Percentiles rank a stretch among this genome's conserved stretches.
These are phyloP conservation scores for Sclerospora graminicola DNA, from an alignment of 352 stramenopile species.

Conservation along the genomic window DNA sequence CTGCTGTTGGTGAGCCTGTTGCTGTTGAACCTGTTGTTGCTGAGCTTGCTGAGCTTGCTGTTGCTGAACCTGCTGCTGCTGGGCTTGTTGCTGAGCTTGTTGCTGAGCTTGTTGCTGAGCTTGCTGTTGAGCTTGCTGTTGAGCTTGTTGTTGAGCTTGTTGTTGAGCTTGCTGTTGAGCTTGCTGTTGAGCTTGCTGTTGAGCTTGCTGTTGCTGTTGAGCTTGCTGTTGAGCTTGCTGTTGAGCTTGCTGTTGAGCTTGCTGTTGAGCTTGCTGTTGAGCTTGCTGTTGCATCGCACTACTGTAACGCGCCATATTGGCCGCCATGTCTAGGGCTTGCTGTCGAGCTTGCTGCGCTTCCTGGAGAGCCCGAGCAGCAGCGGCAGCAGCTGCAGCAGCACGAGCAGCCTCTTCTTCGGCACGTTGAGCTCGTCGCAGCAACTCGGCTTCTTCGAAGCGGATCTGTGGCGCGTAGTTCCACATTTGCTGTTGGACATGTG, in stretches of 20 bases:
- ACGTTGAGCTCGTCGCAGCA: slow-evolving; percentile 52
- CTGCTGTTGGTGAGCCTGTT: slow-evolving; percentile 27
- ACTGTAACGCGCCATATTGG: slow-evolving; percentile 60
- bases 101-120: slow-evolving; percentile 14
- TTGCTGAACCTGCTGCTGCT: slow-evolving; percentile 13
- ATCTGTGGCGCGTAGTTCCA: slow-evolving; percentile 67
- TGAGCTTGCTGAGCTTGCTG: background rate
- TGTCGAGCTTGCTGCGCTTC: slow-evolving; percentile 68
- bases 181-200: slow-evolving; percentile 11
- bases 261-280: slow-evolving; percentile 32
- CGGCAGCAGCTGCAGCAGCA: slow-evolving; percentile 53
- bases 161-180: slow-evolving; percentile 26
- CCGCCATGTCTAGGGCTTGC: slow-evolving; percentile 77
- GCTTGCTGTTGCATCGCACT: slow-evolving; percentile 60
- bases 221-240: slow-evolving; percentile 22
- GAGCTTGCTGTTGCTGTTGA: background rate
- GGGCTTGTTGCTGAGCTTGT: slow-evolving; percentile 24
- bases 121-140: slow-evolving; percentile 44
- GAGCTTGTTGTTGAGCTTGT: slow-evolving; percentile 33
- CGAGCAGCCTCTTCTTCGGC: slow-evolving; percentile 76
- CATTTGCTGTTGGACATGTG: slow-evolving; percentile 45
- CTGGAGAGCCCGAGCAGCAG: slow-evolving; percentile 58
- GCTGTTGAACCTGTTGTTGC: slow-evolving; percentile 12
- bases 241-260: slow-evolving; percentile 15
- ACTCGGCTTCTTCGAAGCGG: slow-evolving; percentile 63